Conservation (phyloP, 75 land plant genomes). For the Picea sitchensis region DNA sequence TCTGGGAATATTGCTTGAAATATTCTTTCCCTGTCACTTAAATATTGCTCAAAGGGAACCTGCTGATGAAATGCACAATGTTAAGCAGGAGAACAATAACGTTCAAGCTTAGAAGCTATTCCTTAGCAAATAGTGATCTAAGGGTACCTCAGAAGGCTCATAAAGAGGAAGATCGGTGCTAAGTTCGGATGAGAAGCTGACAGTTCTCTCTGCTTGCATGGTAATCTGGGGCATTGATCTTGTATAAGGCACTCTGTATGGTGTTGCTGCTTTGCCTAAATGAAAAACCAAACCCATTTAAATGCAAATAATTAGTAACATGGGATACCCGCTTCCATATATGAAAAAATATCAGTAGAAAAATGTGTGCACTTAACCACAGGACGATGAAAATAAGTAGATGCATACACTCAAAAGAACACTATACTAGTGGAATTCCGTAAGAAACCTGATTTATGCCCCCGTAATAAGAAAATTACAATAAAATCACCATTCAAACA, state of each 20-base stretch:
- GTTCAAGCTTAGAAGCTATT: not conserved
- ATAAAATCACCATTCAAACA: too few species aligned
- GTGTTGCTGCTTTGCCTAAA: slow-evolving; percentile 1
- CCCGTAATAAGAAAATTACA: too few species aligned
- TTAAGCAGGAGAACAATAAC: not conserved
- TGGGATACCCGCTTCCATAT: too few species aligned
- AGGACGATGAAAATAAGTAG: too few species aligned
- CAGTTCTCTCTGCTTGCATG: slow-evolving; percentile 15
- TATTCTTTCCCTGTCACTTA: slow-evolving; percentile 35
- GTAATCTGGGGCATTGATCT: not conserved
- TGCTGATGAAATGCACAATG: not conserved
- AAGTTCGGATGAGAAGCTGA: slow-evolving; percentile 50
- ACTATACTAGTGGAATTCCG: too few species aligned
- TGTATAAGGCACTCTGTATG: not conserved
- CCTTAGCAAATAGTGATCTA: not conserved
- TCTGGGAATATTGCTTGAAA: slow-evolving; percentile 66
- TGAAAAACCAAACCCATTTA: too few species aligned
- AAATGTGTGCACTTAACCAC: too few species aligned
- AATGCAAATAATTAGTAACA: too few species aligned
- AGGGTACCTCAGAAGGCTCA: slow-evolving; percentile 30
- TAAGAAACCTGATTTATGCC: too few species aligned
- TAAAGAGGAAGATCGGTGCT: slow-evolving; percentile 61
- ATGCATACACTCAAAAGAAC: too few species aligned
- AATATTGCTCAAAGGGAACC: slow-evolving; percentile 51
- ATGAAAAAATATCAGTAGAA: too few species aligned